These are phyloP conservation scores for Vavraia culicis DNA, from an alignment of 371 early-diverging fungal genomes.

Conservation along the genomic window DNA sequence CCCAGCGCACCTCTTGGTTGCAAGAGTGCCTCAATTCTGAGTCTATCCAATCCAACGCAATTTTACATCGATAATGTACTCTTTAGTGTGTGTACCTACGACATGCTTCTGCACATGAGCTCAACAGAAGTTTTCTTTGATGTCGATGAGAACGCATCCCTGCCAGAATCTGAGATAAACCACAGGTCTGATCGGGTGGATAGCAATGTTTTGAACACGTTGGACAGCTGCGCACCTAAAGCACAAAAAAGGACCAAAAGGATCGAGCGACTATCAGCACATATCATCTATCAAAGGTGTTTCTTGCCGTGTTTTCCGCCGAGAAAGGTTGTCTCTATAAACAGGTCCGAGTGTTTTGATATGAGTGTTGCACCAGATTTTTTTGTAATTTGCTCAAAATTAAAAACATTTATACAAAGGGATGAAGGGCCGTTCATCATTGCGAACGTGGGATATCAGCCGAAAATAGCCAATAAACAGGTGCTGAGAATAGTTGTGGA, in stretches of 20 bases:
- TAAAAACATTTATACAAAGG: conserved; percentile 14
- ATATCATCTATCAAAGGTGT: conserved; percentile 27
- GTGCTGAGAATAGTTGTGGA: no score
- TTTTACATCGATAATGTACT: conserved; percentile 19
- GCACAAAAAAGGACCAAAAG: conserved; percentile 13
- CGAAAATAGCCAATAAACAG: neutral
- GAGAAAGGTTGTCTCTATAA: conserved; percentile 5
- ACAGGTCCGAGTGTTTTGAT: neutral
- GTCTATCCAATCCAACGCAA: conserved; percentile 20
- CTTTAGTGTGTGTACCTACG: conserved; percentile 16
- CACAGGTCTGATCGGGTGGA: no score
- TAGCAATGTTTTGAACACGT: neutral
- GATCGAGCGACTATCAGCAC: conserved; percentile 14
- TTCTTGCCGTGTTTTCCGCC: conserved; percentile 30
- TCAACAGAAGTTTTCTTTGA: conserved; percentile 8
- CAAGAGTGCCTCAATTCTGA: conserved; percentile 1
- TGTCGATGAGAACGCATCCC: no score
- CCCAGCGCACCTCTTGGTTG: neutral
- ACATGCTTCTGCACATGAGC: conserved; percentile 13
- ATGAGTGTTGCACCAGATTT: conserved; percentile 26
- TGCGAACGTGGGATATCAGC: conserved; percentile 23
- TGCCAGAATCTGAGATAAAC: no score
- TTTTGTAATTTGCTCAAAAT: conserved; percentile 21
- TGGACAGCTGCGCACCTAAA: conserved; percentile 7
- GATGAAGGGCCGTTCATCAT: conserved; percentile 14